Percentiles rank a stretch among this genome's conserved stretches.
These are phyloP conservation scores for Chaetomiaceae sp. DNA, from an alignment of 2,329 filamentous ascomycete genomes.

Conservation along the genomic window DNA sequence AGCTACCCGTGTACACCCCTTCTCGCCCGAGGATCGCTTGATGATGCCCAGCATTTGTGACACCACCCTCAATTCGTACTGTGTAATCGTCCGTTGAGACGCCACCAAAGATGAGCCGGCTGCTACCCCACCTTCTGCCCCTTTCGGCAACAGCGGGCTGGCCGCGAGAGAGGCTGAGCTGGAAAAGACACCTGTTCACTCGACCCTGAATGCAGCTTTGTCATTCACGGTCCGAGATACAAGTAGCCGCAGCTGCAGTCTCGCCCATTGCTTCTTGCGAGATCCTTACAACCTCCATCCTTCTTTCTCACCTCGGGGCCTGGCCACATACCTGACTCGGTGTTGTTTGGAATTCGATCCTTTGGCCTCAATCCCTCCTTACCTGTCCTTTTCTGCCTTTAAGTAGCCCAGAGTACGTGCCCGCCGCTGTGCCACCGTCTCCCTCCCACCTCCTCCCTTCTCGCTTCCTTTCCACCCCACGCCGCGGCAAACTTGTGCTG, in stretches of 20 bases:
- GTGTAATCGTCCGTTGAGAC: conserved; percentile 2
- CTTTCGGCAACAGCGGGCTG: conserved; percentile 15
- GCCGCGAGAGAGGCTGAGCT: conserved; percentile 19
- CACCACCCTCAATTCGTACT: conserved; percentile 1
- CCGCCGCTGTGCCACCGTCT: conserved; percentile 5
- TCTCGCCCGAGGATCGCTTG: too few relatives aligned
- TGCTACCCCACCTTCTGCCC: conserved; percentile 15
- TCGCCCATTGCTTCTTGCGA: conserved; percentile 10
- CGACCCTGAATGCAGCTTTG: conserved; percentile 19
- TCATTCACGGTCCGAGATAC: conserved; percentile 22
- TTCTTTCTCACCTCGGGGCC: conserved; percentile 16
- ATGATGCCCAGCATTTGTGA: too few relatives aligned
- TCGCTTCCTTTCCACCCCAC: background rate
- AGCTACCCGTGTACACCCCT: too few relatives aligned
- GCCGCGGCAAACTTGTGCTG: background rate
- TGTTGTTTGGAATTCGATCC: conserved; percentile 18
- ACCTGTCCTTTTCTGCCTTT: conserved; percentile 25
- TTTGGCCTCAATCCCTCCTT: conserved; percentile 11
- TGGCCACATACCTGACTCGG: conserved; percentile 15
- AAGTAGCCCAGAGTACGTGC: conserved; percentile 26
- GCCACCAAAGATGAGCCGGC: background rate
- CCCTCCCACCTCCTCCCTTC: background rate
- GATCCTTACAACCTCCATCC: conserved; percentile 16
- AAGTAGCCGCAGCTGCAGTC: conserved; percentile 20
- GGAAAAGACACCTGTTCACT: conserved; percentile 29